Conservation (phyloP, 805 yeast species). For the Nakazawaea wyomingensis region DNA sequence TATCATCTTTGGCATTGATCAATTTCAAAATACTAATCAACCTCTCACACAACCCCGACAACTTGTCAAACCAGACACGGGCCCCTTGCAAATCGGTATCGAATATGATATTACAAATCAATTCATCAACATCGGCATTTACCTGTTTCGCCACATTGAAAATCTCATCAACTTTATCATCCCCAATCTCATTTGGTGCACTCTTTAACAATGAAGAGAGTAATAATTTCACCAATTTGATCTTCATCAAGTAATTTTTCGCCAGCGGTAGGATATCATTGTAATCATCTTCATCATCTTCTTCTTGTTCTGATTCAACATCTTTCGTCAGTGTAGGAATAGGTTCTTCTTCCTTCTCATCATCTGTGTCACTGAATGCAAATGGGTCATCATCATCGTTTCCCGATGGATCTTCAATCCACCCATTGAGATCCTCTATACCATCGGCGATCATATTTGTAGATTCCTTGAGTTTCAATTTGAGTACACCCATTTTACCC, state of each 20-base stretch:
- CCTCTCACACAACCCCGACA: slow-evolving; percentile 20
- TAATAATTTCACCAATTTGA: slow-evolving; percentile 53
- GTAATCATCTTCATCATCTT: slow-evolving; percentile 6
- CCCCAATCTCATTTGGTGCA: slow-evolving; percentile 33
- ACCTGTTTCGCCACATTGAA: slow-evolving; percentile 34
- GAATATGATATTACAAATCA: slow-evolving; percentile 50
- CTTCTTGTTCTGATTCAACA: slow-evolving; percentile 3
- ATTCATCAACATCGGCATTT: slow-evolving; percentile 47
- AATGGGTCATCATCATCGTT: slow-evolving; percentile 49
- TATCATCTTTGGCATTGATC: slow-evolving; percentile 44
- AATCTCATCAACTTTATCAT: slow-evolving; percentile 9
- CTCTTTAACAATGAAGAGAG: slow-evolving; percentile 56
- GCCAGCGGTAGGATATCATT: slow-evolving; percentile 34
- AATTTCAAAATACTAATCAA: slow-evolving; percentile 35
- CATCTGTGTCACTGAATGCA: slow-evolving; percentile 33
- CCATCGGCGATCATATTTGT: slow-evolving; percentile 53
- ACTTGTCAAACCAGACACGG: slow-evolving; percentile 19
- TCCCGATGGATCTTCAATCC: slow-evolving; percentile 56
- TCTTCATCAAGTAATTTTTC: slow-evolving; percentile 44
- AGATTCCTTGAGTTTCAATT: slow-evolving; percentile 38
- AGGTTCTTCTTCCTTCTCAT: slow-evolving; percentile 24
- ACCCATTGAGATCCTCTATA: slow-evolving; percentile 60
- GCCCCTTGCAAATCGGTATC: slow-evolving; percentile 37
- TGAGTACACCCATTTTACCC: slow-evolving; percentile 53
- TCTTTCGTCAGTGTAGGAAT: slow-evolving; percentile 17